These are phyloP conservation scores for Cyclotella kingstonii DNA, from an alignment of 108 stramenopile species.

Conservation along the genomic window DNA sequence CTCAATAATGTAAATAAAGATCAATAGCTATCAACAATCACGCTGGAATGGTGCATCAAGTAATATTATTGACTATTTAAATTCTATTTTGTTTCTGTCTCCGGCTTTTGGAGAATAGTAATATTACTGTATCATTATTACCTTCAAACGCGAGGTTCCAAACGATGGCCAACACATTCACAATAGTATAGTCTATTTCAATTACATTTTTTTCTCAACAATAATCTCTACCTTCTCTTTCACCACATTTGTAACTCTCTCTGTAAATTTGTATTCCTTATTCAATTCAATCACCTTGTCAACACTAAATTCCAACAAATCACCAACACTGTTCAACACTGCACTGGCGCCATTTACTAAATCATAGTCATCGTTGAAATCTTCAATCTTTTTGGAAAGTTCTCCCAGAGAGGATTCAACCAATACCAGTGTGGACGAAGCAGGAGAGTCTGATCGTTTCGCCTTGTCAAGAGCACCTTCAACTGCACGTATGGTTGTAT, in stretches of 20 bases:
- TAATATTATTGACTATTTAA: no score
- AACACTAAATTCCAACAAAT: slow-evolving; percentile 37
- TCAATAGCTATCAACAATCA: no score
- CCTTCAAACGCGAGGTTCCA: no score
- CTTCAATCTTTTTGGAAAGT: slow-evolving; percentile 14
- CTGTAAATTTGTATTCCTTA: slow-evolving; percentile 30
- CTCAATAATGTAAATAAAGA: no score
- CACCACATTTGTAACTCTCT: slow-evolving; percentile 25
- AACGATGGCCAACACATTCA: no score
- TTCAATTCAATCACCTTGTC: slow-evolving; percentile 42
- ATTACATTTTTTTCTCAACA: slow-evolving; percentile 7
- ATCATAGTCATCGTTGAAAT: slow-evolving; percentile 40
- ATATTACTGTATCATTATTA: no score
- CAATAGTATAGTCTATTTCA: no score
- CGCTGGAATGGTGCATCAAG: no score
- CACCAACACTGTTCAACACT: slow-evolving; percentile 36
- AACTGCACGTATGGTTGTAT: slow-evolving; percentile 5
- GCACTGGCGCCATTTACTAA: slow-evolving; percentile 27
- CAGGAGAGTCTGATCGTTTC: slow-evolving; percentile 14
- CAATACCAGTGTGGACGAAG: neutral
- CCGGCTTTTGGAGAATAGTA: no score
- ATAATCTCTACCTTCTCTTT: slow-evolving; percentile 17
- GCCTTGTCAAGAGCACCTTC: slow-evolving; percentile 19
- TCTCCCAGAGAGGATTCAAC: slow-evolving; percentile 18
- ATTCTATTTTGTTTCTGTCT: no score